Base-by-base conservation (phyloP, 495 filamentous ascomycete species). In the Bathelium albidoporum region DNA sequence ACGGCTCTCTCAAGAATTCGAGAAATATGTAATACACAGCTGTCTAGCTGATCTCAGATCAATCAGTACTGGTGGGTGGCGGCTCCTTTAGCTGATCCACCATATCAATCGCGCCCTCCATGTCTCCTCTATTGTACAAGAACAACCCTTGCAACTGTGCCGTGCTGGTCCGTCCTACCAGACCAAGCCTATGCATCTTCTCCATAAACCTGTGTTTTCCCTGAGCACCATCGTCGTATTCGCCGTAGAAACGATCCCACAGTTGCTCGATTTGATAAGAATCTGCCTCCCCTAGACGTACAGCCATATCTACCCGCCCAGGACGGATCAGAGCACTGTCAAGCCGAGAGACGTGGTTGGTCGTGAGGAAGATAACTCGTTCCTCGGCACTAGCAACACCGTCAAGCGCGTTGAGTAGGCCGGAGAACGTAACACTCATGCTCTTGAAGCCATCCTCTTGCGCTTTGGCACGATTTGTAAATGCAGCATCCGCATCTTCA, bases 301-400 rank as follows among this genome's bases (percentile, higher is more conserved):
- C 86, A 49, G 87, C 93, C 86, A 97, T 89, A 73, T 98, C 94
- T 1, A 98, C 90, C 60, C 94, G 81, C 4, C 94, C 94, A 1
- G 94, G 94, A 31, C 94, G 82, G 31, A 98, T 88, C 44, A 98
- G 77, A 26, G 94, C 94, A 65, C 86, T 84, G 69, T 98, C 94
- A 1, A 98, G 82, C 20, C 89, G 82, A 62, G 95, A 89, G 32
- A 95, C 83, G 65, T 97, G 89, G 67, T 98, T 98, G 24, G 94
- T 98, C 4, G 94, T 98, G 59, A 98, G 81, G 73, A 98, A 94
- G 18, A 95, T 83, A 60, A 98, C 87, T 18, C 94, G 82, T 74
- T 97, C 91, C 69, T 98, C 94, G 1, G 90, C 90, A 63, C 92
- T 95, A n/a, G 92, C 91, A 9, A 97, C 86, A 0, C 94, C 94